Conservation (phyloP, 352 stramenopile genomes). For the Phytophthora nicotianae region DNA sequence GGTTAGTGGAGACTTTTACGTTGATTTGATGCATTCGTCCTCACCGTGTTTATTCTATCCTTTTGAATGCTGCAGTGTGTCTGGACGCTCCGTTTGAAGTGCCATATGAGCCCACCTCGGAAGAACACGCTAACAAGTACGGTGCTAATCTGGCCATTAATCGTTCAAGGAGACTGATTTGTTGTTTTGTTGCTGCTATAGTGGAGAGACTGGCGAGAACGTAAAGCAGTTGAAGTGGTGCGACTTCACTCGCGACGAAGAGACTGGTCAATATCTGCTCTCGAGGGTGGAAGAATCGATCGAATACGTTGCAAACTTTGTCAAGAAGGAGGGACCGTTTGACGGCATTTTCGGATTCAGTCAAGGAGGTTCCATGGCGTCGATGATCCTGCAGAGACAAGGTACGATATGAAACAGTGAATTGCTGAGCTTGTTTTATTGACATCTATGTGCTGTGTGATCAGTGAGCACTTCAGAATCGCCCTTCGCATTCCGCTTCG, state of each 20-base stretch:
- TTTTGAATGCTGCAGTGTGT: constrained; percentile 50
- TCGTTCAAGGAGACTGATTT: background rate
- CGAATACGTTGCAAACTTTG: constrained; percentile 67
- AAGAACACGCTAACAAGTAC: constrained; percentile 57
- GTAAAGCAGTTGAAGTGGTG: constrained; percentile 79
- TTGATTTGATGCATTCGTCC: background rate
- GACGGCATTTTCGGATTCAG: constrained; percentile 88
- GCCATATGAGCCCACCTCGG: constrained; percentile 65
- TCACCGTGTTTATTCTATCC: background rate
- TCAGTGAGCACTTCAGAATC: constrained; percentile 43
- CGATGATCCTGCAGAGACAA: constrained; percentile 72
- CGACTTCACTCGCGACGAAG: constrained; percentile 56
- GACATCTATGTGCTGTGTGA: constrained; percentile 16
- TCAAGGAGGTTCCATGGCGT: constrained; percentile 77
- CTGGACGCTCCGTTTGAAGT: constrained; percentile 78
- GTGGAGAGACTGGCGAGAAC: constrained; percentile 41
- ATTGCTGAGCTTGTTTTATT: too few species aligned
- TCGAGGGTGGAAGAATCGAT: constrained; percentile 65
- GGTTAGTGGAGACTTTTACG: constrained; percentile 40
- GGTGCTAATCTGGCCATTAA: background rate
- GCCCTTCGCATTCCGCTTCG: constrained; percentile 71
- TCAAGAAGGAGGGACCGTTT: constrained; percentile 78
- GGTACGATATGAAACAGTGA: too few species aligned
- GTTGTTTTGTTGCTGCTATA: constrained; percentile 10
- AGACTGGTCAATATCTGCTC: constrained; percentile 48